Base-by-base conservation (phyloP, 140 eudicot species). In the Cichorium intybus region DNA sequence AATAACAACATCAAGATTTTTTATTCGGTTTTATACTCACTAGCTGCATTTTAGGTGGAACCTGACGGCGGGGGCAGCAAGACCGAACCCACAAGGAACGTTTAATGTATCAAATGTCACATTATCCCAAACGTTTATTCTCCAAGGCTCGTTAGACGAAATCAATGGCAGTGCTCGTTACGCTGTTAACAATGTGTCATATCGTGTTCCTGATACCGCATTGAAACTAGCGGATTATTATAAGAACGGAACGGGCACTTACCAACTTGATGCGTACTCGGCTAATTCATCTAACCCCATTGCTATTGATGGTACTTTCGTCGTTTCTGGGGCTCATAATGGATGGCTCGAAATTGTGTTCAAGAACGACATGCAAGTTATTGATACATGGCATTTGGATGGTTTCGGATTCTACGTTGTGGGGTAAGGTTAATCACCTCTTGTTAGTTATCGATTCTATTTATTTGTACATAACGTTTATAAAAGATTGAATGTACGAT, bases 341-440 rank as follows among this genome's bases (percentile, higher is more conserved):
- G 96, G 89, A 18, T 88, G 96, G 96, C 82, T 85, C 24, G 96
- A 88, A 57, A 75, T 88, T 16, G 94, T 88, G 70, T 80, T 88
- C 21, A 60, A 70, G 73, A 88, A 88, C 75, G 78, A 69, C 9
- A 57, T 85, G 43, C 23, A 43, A 27, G 83, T 54, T 11, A 77
- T 88, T 61, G 96, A 88, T 78, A 64, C 96, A 45, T 88, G 96
- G 96, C 90, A 88, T 73, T 69, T 88, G 75, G 96, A 88, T 34
- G 96, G 96, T 24, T 85, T 85, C 22, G 90, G 96, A 17, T 88
- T 88, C 64, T 85, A 74, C 12, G 89, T 88, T 45, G 94, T 88
- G 0, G 96, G 96, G 96, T 88, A 80, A 74, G 73, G 8, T 23
- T 22, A 56, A n/a, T n/a, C n/a, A n/a, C n/a, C n/a, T n/a, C n/a